Conservation (phyloP, 2,329 filamentous ascomycete species). For the Apiospora saccharicola region DNA sequence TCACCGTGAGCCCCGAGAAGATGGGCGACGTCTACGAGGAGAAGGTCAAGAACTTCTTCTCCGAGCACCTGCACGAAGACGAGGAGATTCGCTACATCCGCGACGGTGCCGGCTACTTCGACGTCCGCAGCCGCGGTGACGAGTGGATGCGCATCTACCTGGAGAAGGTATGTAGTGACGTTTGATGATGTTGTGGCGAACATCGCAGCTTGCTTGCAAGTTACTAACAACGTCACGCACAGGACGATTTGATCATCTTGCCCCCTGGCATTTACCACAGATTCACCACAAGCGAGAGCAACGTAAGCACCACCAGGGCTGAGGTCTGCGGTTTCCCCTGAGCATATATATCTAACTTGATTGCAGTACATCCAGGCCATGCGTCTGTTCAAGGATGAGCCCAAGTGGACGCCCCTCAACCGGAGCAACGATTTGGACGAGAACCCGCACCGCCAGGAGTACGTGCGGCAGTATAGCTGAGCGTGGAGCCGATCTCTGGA, state of each 20-base stretch:
- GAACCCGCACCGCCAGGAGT: conserved; percentile 81
- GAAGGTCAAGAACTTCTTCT: conserved; percentile 93
- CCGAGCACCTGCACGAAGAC: conserved; percentile 96
- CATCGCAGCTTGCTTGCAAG: no score
- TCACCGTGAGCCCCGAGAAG: conserved; percentile 83
- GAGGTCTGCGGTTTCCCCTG: not conserved
- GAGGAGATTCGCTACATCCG: conserved; percentile 97
- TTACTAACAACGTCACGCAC: not conserved
- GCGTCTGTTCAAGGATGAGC: conserved; percentile 97
- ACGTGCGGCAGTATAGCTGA: conserved; percentile 61
- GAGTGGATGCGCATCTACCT: conserved; percentile 88
- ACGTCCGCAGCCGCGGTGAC: conserved; percentile 83
- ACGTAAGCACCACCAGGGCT: conserved; percentile 66
- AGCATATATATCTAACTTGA: not conserved
- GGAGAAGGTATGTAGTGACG: conserved; percentile 67
- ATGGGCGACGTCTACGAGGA: conserved; percentile 91
- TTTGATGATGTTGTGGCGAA: not conserved
- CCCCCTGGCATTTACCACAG: conserved; percentile 96
- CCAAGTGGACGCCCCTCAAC: conserved; percentile 96
- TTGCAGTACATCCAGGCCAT: conserved; percentile 90
- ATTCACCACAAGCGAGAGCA: conserved; percentile 91
- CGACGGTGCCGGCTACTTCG: conserved; percentile 89
- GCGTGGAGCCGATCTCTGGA: not conserved
- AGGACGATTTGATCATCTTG: conserved; percentile 87
- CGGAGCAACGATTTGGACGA: conserved; percentile 77